Evolutionary conservation across 139 green algal species (phyloP).

Genomic region (Chlamydomonas urium): DNA sequence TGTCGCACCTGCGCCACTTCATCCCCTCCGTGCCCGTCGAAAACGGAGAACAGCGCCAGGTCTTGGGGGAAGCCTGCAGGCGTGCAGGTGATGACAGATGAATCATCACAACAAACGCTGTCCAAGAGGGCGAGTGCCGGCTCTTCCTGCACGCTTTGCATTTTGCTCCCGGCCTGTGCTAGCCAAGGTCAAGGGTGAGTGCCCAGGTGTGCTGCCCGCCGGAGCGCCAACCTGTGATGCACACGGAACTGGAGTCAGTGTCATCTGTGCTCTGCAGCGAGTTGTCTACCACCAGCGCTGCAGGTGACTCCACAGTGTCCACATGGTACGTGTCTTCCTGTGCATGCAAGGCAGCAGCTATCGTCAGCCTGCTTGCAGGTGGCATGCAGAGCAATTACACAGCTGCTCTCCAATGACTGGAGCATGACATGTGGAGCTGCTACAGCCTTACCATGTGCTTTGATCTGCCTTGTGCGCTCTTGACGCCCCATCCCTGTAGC

Average conservation of each 20-base stretch:
- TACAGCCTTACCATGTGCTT: conserved; percentile 3
- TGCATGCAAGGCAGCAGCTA: not conserved
- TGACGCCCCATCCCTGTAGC: conserved; percentile 7
- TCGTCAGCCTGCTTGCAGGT: too few species aligned
- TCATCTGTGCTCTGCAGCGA: not conserved
- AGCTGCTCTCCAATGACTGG: not conserved
- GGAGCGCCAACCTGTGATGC: not conserved
- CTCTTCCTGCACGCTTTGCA: too few species aligned
- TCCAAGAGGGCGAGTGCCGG: not conserved
- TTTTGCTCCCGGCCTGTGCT: too few species aligned
- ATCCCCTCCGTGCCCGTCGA: not conserved
- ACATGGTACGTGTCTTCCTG: not conserved
- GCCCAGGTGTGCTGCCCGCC: not conserved
- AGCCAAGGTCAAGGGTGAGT: not conserved
- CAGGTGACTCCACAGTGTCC: not conserved
- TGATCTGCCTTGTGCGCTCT: not conserved
- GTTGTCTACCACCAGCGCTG: not conserved
- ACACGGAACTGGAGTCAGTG: not conserved
- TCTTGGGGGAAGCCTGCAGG: conserved; percentile 4
- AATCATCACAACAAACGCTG: too few species aligned
- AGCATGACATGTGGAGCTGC: not conserved
- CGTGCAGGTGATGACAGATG: not conserved
- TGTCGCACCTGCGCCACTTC: conserved; percentile 8
- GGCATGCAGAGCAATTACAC: too few species aligned
- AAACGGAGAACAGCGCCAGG: not conserved